Conservation (phyloP, 371 early-diverging fungal species). For the Mortierella sp. region DNA sequence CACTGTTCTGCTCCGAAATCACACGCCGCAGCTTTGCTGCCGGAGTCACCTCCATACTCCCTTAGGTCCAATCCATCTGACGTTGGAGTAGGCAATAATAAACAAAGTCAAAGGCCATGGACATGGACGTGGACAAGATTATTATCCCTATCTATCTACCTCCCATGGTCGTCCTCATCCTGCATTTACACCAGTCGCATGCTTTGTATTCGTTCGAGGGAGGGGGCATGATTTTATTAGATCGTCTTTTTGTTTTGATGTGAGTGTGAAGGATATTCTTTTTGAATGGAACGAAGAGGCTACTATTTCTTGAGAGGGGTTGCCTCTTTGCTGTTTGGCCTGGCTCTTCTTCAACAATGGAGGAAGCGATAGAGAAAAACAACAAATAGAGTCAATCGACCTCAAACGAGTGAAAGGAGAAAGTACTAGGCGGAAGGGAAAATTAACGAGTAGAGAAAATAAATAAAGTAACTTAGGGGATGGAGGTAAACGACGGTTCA, state of each 20-base stretch:
- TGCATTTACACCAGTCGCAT: background rate
- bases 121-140: too few species aligned
- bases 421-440: background rate
- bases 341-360: too few species aligned
- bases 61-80: background rate
- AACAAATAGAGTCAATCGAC: background rate
- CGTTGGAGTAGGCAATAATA: too few species aligned
- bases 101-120: too few species aligned
- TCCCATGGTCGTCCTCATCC: too few species aligned
- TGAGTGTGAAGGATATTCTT: background rate
- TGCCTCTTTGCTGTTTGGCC: background rate
- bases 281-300: background rate
- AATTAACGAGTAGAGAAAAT: background rate
- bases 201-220: background rate
- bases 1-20: background rate
- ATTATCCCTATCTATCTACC: too few species aligned
- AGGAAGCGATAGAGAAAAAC: background rate
- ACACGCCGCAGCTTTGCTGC: background rate
- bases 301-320: too few species aligned
- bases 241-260: background rate
- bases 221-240: conserved; percentile 5
- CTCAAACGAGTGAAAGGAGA: background rate
- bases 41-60: background rate
- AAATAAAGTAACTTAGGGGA: conserved; percentile 24
- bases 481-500: conserved; percentile 49